Evolutionary conservation across 768 basidiomycete species (phyloP), one percentile per base, ranked within the genome.

Genomic region (Piloderma croceum): DNA sequence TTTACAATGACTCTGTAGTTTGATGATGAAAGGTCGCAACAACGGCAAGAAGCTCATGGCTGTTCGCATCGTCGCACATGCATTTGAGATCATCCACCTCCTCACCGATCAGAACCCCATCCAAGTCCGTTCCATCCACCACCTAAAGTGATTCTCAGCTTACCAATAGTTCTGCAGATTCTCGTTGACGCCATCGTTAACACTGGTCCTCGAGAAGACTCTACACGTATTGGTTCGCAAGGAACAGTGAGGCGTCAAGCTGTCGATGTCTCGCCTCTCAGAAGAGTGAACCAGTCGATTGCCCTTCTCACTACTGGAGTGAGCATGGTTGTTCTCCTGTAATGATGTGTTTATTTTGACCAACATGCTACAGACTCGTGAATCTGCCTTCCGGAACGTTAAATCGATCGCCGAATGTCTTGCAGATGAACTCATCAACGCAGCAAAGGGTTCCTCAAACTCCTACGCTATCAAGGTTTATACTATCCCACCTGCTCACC

Each of bases 21-120:
- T 99, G 64, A 99, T 99, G 96, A 99, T 99, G 96, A 96, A 98
- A 74, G 96, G 96, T 47, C 92, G 96, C 69, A 99, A 98, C 83
- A 98, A 93, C 72, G 96, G 96, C 62, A 97, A 98, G 77, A 98
- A 98, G 73, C 83, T 98, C 64, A 71, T 99, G 67, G 85, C 96
- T 58, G 90, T 99, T 67, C 91, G 96, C 69, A 99, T 99, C 59
- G 96, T 99, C 59, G 89, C 91, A 45, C 96, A 99, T 68, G 89
- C 96, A 24, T 99, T 99, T 65, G 96, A 99, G 73, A 93, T 99
- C 66, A 93, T 98, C 72, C 88, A 98, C 76, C 91, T 99, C 66
- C 88, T 99, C 68, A 91, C 90, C 57, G 96, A 99, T 80, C 92
- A 94, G 72, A 99, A 99, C 77, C 96, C 96, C 48, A 92, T 99